Conservation (phyloP, 345 rosid species). For the Schrenkiella parvula region DNA sequence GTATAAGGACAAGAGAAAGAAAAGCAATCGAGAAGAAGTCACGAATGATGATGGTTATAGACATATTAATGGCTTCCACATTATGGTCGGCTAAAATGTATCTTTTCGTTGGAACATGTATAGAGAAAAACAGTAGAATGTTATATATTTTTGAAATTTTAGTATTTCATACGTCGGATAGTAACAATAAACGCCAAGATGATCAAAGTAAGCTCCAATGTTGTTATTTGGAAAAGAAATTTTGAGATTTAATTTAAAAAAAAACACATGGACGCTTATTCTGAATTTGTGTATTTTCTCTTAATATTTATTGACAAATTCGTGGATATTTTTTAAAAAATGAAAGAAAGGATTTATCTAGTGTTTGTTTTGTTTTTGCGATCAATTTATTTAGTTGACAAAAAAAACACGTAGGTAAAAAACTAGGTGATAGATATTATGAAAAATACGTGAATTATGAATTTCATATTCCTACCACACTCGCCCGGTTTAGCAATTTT, state of each 20-base stretch:
- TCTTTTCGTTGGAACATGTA: not conserved
- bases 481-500: not conserved
- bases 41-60: not conserved
- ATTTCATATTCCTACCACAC: not conserved
- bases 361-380: not conserved
- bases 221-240: no score
- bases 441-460: not conserved
- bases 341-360: not conserved
- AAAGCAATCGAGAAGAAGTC: not conserved
- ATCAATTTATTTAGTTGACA: not conserved
- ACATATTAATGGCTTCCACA: slow-evolving; percentile 1
- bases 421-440: not conserved
- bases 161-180: not conserved
- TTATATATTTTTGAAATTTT: not conserved
- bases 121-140: not conserved
- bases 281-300: not conserved
- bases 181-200: not conserved
- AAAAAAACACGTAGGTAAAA: no score
- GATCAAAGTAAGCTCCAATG: no score
- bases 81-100: slow-evolving; percentile 11
- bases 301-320: not conserved
- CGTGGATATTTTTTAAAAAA: not conserved
- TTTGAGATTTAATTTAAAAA: no score
- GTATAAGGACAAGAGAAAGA: not conserved
- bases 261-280: not conserved